Conservation (phyloP, 2,329 filamentous ascomycete genomes). For the Fusarium sambucinum region DNA sequence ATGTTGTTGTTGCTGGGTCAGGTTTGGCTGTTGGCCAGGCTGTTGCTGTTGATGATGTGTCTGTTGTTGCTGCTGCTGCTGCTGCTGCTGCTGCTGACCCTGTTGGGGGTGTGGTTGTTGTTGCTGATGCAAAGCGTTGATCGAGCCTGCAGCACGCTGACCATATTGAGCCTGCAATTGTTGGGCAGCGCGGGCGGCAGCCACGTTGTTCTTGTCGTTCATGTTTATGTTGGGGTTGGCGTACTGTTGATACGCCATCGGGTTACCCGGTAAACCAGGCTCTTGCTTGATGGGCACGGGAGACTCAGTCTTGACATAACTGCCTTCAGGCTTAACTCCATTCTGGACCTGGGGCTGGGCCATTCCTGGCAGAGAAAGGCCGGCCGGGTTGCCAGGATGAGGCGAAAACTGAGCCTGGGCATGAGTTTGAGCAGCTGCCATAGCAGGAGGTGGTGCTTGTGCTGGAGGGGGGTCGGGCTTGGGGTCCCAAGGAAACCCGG, state of each 20-base stretch:
- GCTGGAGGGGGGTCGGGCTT: conserved; percentile 71
- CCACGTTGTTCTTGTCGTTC: conserved; percentile 56
- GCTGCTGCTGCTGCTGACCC: conserved; percentile 29
- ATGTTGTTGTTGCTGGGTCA: conserved; percentile 50
- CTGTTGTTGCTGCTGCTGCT: conserved; percentile 43
- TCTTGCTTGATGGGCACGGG: conserved; percentile 60
- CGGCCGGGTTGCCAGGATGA: conserved; percentile 43
- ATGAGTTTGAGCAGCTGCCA: conserved; percentile 44
- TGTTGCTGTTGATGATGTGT: conserved; percentile 45
- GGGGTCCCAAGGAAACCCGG: conserved; percentile 95
- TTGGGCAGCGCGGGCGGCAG: conserved; percentile 67
- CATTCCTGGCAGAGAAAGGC: conserved; percentile 50
- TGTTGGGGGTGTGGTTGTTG: conserved; percentile 47
- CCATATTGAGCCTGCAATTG: conserved; percentile 72
- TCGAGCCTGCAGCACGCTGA: conserved; percentile 72
- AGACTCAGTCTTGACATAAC: conserved; percentile 62
- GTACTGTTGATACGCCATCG: conserved; percentile 53
- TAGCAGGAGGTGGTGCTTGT: conserved; percentile 51
- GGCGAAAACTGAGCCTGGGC: conserved; percentile 51
- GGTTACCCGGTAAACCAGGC: conserved; percentile 52
- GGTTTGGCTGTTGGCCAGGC: conserved; percentile 37
- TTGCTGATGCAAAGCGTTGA: conserved; percentile 69
- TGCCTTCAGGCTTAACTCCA: conserved; percentile 59
- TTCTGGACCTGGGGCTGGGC: conserved; percentile 50
- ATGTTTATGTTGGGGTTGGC: conserved; percentile 41